Percentiles rank a stretch among this genome's conserved stretches.
Evolutionary conservation across 768 basidiomycete species (phyloP).

Genomic region (Baorangia bicolor): DNA sequence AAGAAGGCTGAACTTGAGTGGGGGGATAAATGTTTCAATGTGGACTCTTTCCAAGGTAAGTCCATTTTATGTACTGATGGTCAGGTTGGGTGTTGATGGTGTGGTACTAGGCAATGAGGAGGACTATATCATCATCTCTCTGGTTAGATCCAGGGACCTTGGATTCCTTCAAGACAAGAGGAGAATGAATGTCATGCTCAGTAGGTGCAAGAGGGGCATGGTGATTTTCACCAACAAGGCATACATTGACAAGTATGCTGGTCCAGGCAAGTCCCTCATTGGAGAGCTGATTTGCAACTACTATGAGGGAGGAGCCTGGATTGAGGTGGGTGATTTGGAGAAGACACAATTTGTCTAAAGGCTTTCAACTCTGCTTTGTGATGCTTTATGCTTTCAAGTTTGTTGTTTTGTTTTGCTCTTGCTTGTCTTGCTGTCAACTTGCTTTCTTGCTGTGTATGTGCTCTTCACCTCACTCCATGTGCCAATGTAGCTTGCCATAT

Average conservation of each 20-base stretch:
- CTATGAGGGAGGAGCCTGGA: slow-evolving; percentile 37
- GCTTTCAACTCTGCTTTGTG: not conserved
- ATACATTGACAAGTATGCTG: slow-evolving; percentile 58
- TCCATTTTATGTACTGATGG: slow-evolving; percentile 1
- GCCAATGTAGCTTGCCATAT: slow-evolving; percentile 1
- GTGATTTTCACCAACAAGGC: slow-evolving; percentile 62
- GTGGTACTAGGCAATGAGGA: slow-evolving; percentile 78
- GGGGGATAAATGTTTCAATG: slow-evolving; percentile 72
- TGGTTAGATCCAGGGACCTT: slow-evolving; percentile 59
- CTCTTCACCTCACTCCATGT: not conserved
- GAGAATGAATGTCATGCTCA: slow-evolving; percentile 87
- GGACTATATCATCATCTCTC: slow-evolving; percentile 70
- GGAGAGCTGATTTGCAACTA: slow-evolving; percentile 35
- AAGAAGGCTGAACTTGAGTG: slow-evolving; percentile 50
- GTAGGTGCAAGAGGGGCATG: slow-evolving; percentile 77
- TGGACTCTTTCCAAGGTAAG: slow-evolving; percentile 79
- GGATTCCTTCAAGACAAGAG: slow-evolving; percentile 68
- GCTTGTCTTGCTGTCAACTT: slow-evolving; percentile 14
- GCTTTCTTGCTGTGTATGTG: slow-evolving; percentile 18
- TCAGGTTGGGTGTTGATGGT: not conserved
- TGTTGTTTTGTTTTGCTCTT: not conserved
- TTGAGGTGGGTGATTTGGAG: slow-evolving; percentile 33
- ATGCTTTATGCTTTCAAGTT: not conserved
- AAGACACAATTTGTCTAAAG: slow-evolving; percentile 17
- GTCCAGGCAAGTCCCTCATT: slow-evolving; percentile 45